Conservation (phyloP, 2,329 filamentous ascomycete species). For the Xylaria sp. region DNA sequence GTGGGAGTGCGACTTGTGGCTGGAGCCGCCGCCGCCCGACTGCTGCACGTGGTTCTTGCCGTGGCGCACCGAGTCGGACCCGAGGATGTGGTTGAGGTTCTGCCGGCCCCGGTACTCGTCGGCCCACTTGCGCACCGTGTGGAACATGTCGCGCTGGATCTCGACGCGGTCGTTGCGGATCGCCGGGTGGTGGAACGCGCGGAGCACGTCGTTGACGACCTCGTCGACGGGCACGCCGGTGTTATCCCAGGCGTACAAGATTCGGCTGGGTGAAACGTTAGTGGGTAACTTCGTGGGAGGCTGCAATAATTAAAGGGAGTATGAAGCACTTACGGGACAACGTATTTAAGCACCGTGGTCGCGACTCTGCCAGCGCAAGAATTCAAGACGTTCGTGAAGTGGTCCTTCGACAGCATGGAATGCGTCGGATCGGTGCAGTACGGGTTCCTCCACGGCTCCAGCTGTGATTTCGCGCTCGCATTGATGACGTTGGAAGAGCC, state of each 20-base stretch:
- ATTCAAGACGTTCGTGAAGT: constrained; percentile 80
- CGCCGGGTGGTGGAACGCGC: constrained; percentile 89
- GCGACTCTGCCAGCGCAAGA: constrained; percentile 76
- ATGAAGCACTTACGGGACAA: constrained; percentile 65
- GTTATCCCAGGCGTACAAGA: constrained; percentile 94
- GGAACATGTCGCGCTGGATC: constrained; percentile 87
- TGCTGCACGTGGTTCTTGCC: constrained; percentile 79
- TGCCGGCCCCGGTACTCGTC: constrained; percentile 68
- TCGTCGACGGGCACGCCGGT: constrained; percentile 79
- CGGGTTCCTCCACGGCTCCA: constrained; percentile 79
- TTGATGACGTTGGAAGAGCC: constrained; percentile 75
- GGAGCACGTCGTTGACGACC: constrained; percentile 78
- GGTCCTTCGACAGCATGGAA: constrained; percentile 82
- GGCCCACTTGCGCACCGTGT: constrained; percentile 80
- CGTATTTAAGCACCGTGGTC: constrained; percentile 78
- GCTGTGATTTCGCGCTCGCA: constrained; percentile 73
- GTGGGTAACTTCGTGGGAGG: not conserved
- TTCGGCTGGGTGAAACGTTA: constrained; percentile 54
- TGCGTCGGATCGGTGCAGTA: constrained; percentile 78
- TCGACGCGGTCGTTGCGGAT: constrained; percentile 75
- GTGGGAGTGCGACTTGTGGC: constrained; percentile 47
- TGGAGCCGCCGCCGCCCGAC: too few species aligned
- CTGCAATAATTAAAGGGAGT: not conserved
- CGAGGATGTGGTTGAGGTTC: constrained; percentile 74
- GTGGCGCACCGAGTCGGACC: constrained; percentile 77